phyloP scores from a whole-genome alignment of 139 green algal species.

The Edaphochlamys debaryana region DNA sequence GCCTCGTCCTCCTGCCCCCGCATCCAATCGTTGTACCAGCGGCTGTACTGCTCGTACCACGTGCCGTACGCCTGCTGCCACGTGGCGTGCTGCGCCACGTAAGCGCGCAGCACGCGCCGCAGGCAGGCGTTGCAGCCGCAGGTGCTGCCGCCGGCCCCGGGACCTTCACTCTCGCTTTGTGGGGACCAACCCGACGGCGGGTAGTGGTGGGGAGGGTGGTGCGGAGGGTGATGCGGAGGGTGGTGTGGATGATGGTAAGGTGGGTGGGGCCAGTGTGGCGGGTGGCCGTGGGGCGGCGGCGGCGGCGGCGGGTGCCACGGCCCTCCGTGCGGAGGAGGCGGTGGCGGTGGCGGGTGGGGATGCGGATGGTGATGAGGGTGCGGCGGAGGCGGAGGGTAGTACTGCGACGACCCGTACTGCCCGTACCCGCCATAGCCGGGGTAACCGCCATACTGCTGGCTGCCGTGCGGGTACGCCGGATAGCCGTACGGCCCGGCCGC shows the following conservation, averaged over 20 bases:
- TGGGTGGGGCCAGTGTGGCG: neutral
- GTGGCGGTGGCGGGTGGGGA: neutral
- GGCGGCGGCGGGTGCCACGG: neutral
- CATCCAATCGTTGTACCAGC: conserved; percentile 21
- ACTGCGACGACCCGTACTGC: too few relatives aligned
- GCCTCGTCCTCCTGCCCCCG: too few relatives aligned
- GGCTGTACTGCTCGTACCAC: conserved; percentile 44
- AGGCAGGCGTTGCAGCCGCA: neutral
- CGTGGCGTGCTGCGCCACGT: conserved; percentile 4
- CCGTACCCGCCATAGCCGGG: neutral
- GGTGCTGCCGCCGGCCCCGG: neutral
- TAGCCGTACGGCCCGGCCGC: neutral
- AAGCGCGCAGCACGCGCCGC: conserved; percentile 25
- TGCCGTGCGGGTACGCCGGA: too few relatives aligned
- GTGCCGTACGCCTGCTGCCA: conserved; percentile 43
- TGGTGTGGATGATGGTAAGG: neutral
- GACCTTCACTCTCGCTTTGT: neutral
- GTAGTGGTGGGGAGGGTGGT: neutral
- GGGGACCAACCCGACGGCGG: neutral
- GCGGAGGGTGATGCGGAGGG: neutral
- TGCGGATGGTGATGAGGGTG: neutral
- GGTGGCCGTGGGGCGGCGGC: neutral
- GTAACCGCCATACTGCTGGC: neutral
- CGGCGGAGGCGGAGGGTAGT: neutral
- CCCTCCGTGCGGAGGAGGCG: neutral